These are phyloP conservation scores for Ganoderma multipileum DNA, from an alignment of 1,284 basidiomycete genomes.

Conservation along the genomic window DNA sequence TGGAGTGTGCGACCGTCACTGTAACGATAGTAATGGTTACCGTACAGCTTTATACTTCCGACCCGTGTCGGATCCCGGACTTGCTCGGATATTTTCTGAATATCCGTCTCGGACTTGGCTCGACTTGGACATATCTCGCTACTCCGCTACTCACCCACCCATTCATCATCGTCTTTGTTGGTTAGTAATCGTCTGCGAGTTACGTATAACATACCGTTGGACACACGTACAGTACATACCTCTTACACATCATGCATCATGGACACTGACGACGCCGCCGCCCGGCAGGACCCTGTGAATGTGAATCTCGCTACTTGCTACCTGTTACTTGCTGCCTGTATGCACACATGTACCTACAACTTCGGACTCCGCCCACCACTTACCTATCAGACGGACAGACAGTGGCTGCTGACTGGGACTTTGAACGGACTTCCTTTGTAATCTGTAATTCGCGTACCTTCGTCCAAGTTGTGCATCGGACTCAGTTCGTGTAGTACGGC, in stretches of 20 bases:
- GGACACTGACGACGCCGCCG: not conserved
- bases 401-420: not conserved
- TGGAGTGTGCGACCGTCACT: not conserved
- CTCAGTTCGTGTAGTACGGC: not conserved
- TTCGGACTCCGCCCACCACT: not conserved
- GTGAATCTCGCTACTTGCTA: not conserved
- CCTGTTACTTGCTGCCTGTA: not conserved
- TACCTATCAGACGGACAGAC: not conserved
- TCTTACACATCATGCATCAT: slow-evolving; percentile 1
- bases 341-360: not conserved
- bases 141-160: not conserved
- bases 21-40: slow-evolving; percentile 2
- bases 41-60: slow-evolving; percentile 4
- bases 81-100: not conserved
- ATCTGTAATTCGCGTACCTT: not conserved
- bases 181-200: not conserved
- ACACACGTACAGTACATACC: slow-evolving; percentile 1
- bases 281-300: not conserved
- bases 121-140: not conserved
- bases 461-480: not conserved
- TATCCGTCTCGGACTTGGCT: not conserved
- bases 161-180: not conserved
- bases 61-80: not conserved
- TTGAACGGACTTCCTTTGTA: not conserved
- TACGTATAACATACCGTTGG: not conserved